Evolutionary conservation across 2,329 filamentous ascomycete species (phyloP).

Genomic region (Diaporthe citrichinensis): DNA sequence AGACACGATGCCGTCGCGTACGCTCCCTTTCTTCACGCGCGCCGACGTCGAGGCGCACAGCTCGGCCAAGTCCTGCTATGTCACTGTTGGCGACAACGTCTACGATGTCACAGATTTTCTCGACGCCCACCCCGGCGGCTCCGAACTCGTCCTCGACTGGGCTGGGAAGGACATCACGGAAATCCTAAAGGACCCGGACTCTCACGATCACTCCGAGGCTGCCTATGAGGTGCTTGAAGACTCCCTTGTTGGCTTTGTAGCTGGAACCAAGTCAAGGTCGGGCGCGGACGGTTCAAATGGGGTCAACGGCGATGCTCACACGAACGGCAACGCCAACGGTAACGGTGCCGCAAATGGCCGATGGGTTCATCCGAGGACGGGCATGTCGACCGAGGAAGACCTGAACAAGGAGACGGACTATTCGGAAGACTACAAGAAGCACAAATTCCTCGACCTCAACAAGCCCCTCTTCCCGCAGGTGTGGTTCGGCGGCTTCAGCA

Average conservation of each 20-base stretch:
- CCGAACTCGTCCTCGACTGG: constrained; percentile 89
- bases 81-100: constrained; percentile 89
- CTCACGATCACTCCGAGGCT: constrained; percentile 88
- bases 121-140: constrained; percentile 90
- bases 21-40: constrained; percentile 85
- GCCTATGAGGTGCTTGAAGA: constrained; percentile 98
- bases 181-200: constrained; percentile 86
- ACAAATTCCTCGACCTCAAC: constrained; percentile 95
- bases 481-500: constrained; percentile 88
- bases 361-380: constrained; percentile 75
- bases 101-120: constrained; percentile 96
- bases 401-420: constrained; percentile 88
- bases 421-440: constrained; percentile 81
- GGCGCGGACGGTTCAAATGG: constrained; percentile 42
- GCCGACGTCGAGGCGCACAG: constrained; percentile 88
- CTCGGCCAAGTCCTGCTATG: constrained; percentile 87
- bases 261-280: constrained; percentile 65
- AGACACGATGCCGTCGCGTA: constrained; percentile 79
- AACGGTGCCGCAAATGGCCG: constrained; percentile 50
- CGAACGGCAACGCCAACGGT: constrained; percentile 50
- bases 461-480: constrained; percentile 89
- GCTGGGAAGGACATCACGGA: constrained; percentile 87
- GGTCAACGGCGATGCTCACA: constrained; percentile 50
- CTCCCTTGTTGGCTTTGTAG: constrained; percentile 84
- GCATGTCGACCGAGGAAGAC: constrained; percentile 91